phyloP scores from a whole-genome alignment of 768 basidiomycete species.

The Pleurotus ostreatus region DNA sequence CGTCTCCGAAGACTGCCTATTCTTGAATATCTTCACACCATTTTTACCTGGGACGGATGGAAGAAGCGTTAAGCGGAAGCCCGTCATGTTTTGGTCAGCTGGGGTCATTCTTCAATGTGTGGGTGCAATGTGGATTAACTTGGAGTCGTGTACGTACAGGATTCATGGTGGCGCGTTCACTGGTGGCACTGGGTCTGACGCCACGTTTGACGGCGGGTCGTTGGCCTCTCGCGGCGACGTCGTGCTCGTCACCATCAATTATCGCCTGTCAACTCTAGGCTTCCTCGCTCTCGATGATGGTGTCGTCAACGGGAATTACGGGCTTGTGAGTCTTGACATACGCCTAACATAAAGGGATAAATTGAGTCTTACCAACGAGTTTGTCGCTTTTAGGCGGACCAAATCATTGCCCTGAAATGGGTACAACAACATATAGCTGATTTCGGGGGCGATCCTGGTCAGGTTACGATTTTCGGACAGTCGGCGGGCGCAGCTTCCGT shows the following conservation, averaged over 20 bases:
- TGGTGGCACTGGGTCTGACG: constrained; percentile 32
- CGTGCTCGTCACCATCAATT: constrained; percentile 63
- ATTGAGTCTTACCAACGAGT: neutral
- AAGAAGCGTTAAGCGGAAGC: constrained; percentile 23
- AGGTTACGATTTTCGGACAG: constrained; percentile 35
- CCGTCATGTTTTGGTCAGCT: constrained; percentile 39
- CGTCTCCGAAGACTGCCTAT: constrained; percentile 31
- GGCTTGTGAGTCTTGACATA: constrained; percentile 24
- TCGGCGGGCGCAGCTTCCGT: constrained; percentile 32
- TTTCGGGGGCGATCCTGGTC: constrained; percentile 53
- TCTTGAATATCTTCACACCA: constrained; percentile 44
- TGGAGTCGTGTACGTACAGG: neutral
- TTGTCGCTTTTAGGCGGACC: neutral
- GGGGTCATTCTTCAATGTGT: neutral
- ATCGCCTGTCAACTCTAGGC: constrained; percentile 59
- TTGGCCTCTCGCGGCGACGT: constrained; percentile 50
- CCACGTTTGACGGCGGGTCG: constrained; percentile 40
- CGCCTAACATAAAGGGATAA: constrained; percentile 17
- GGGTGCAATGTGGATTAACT: neutral
- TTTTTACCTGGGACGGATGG: constrained; percentile 20
- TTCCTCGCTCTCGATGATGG: constrained; percentile 54
- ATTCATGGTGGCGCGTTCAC: constrained; percentile 49
- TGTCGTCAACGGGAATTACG: constrained; percentile 30
- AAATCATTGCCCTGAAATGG: constrained; percentile 43
- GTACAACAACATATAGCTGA: constrained; percentile 47